These are phyloP conservation scores for Leptomonas pyrrhocoris DNA, from an alignment of 208 protist species.

Conservation along the genomic window DNA sequence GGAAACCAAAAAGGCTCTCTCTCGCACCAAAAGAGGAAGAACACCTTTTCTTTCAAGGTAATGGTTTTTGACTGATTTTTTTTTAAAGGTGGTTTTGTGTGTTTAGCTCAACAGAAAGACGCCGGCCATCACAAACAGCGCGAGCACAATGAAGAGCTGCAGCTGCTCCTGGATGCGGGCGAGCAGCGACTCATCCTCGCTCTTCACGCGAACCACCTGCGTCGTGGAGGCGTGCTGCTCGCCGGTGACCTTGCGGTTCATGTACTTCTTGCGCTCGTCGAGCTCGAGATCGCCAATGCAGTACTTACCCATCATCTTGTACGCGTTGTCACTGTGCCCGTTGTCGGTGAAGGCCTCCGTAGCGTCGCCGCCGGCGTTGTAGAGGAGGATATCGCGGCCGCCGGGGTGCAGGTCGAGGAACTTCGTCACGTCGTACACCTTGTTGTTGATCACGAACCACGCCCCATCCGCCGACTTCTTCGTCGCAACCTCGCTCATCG, in stretches of 20 bases:
- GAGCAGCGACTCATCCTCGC: conserved; percentile 50
- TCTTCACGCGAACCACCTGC: conserved; percentile 11
- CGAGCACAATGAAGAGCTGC: conserved; percentile 42
- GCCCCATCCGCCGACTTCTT: conserved; percentile 45
- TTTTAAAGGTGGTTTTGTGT: too few species aligned
- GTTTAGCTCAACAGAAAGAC: conserved; percentile 46
- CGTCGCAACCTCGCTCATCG: conserved; percentile 34
- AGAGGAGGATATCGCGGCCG: conserved; percentile 74
- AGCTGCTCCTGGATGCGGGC: conserved; percentile 56
- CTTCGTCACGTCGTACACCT: conserved; percentile 79
- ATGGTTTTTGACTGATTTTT: too few species aligned
- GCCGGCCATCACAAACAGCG: conserved; percentile 51
- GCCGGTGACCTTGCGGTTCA: conserved; percentile 27
- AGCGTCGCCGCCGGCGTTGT: conserved; percentile 70
- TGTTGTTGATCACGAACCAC: conserved; percentile 87
- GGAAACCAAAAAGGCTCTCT: too few species aligned
- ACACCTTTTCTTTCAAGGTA: too few species aligned
- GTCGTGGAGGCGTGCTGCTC: neutral
- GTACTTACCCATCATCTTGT: conserved; percentile 63
- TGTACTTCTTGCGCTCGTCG: conserved; percentile 32
- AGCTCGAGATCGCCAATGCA: conserved; percentile 56
- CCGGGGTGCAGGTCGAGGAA: conserved; percentile 86
- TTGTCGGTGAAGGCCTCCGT: conserved; percentile 74
- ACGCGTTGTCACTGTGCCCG: conserved; percentile 59
- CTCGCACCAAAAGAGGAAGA: too few species aligned